Percentiles rank a stretch among this genome's conserved stretches.
These are phyloP conservation scores for Cercospora beticola DNA, from an alignment of 2,329 filamentous ascomycete species.

Conservation along the genomic window DNA sequence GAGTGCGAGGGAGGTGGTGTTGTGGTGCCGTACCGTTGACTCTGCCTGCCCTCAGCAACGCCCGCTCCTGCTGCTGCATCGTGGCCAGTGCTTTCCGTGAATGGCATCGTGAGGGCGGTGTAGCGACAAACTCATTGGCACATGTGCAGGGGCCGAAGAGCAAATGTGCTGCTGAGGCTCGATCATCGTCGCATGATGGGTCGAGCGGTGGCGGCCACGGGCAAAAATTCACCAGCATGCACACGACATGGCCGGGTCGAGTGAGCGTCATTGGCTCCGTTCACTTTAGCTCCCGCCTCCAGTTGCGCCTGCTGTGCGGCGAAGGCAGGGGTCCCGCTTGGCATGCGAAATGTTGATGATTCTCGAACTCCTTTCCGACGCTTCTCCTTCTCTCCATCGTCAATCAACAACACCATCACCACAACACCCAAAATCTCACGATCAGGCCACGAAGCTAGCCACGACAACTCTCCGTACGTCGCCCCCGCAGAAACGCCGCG, in stretches of 20 bases:
- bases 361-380: conserved; percentile 23
- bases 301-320: conserved; percentile 2
- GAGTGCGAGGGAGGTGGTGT: not conserved
- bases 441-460: conserved; percentile 51
- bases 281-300: conserved; percentile 9
- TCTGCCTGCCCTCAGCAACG: conserved; percentile 14
- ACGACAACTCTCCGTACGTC: conserved; percentile 45
- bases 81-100: conserved; percentile 28
- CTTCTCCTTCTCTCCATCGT: conserved; percentile 29
- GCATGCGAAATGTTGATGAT: conserved; percentile 1
- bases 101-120: conserved; percentile 7
- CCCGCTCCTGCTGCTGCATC: conserved; percentile 13
- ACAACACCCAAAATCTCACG: conserved; percentile 25
- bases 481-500: not conserved
- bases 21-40: conserved; percentile 10
- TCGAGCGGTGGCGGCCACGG: conserved; percentile 1
- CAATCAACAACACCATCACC: conserved; percentile 25
- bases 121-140: conserved; percentile 5
- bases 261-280: conserved; percentile 1
- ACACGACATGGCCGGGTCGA: conserved; percentile 1
- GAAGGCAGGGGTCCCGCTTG: conserved; percentile 2
- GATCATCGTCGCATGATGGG: conserved; percentile 2
- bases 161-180: not conserved
- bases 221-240: conserved; percentile 1
- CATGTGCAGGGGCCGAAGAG: not conserved